Evolutionary conservation across 2,329 filamentous ascomycete species (phyloP), one percentile per base, ranked within the genome.

Genomic region (Fusarium graminum): DNA sequence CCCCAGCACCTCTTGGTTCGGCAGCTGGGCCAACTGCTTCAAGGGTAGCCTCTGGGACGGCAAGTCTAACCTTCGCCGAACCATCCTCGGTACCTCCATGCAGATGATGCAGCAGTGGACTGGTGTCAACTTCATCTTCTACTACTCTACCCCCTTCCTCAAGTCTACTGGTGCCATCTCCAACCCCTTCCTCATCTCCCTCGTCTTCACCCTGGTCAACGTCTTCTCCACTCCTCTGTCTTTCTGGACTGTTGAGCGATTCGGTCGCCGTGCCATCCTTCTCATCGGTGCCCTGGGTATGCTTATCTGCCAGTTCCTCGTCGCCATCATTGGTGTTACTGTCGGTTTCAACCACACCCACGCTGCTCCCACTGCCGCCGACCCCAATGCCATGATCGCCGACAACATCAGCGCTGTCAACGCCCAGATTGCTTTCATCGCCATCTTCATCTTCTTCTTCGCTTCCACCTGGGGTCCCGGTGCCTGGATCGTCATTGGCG

Each of bases 91-190:
- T 72, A 90, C 87, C 42, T 89, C 88, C 26, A 82, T 92, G 32
- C 90, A 92, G 82, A 92, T 92, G 90, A 92, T 92, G 89, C 90
- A 92, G 79, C 90, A 92, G 79, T 87, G 83, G 87, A 94, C 92
- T 26, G 92, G 93, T 83, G 91, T 97, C 80, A 97, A 97, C 85
- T 96, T 94, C 80, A 92, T 95, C 84, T 95, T 94, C 83, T 92
- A 92, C 82, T 92, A 90, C 82, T 92, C 91, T 34, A 93, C 92
- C 32, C 88, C 91, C 60, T 96, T 97, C 88, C 91, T 97, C 81
- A 80, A 91, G 80, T 88, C 89, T 25, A 89, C 91, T 29, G 90
- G 90, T 69, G 90, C 91, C 72, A 92, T 96, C 73, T 70, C 76
- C 63, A 90, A 97, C 83, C 84, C 87, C 41, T 97, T 97, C 86